These are phyloP conservation scores for Paraleonurus japonicus DNA, from an alignment of 257 asterid species.

Conservation along the genomic window DNA sequence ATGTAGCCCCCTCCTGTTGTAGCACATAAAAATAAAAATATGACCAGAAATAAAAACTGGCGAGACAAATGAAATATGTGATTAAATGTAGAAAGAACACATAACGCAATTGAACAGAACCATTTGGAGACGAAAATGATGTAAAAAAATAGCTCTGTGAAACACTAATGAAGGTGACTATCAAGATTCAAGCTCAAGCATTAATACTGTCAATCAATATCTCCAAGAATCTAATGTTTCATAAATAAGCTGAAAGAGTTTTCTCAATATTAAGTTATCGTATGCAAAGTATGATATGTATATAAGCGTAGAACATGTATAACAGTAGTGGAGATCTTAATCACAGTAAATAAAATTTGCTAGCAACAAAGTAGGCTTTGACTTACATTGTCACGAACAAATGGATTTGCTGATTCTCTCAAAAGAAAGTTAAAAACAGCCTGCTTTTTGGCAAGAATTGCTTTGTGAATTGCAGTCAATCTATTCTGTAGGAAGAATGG, in stretches of 20 bases:
- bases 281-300: neutral
- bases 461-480: constrained; percentile 80
- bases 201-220: neutral
- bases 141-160: neutral
- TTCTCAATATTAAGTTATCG: neutral
- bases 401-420: constrained; percentile 88
- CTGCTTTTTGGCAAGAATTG: constrained; percentile 84
- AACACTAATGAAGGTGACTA: constrained; percentile 2
- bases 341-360: constrained; percentile 9
- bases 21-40: constrained; percentile 9
- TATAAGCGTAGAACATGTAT: constrained; percentile 1
- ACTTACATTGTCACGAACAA: constrained; percentile 76
- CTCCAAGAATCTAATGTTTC: neutral
- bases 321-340: constrained; percentile 10
- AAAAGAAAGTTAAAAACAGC: constrained; percentile 80
- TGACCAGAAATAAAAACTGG: constrained; percentile 3
- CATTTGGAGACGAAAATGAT: neutral
- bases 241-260: neutral
- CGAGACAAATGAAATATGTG: neutral
- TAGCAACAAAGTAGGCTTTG: constrained; percentile 10
- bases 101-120: neutral
- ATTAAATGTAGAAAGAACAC: neutral
- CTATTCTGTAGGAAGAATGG: constrained; percentile 57
- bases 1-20: constrained; percentile 84
- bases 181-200: neutral